Evolutionary conservation across 2,329 filamentous ascomycete genomes (phyloP), one percentile per base, ranked within the genome.

Genomic region (Chalaropsis thielavioides): DNA sequence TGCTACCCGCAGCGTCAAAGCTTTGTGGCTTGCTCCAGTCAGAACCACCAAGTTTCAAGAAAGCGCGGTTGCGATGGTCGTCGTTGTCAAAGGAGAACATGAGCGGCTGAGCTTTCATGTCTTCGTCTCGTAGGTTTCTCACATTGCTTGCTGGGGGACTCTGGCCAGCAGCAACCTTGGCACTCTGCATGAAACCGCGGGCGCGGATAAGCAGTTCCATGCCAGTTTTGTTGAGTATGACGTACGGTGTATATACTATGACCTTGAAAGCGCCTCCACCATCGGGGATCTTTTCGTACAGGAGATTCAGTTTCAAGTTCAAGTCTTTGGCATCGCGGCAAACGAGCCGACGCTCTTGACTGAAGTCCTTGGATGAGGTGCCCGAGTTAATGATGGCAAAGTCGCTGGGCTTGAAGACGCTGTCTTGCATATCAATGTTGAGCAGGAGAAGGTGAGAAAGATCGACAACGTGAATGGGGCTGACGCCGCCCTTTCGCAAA

Each of bases 1-100:
- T 91, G 71, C 92, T 97, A 40, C 94, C 94, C 69, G 99, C 94
- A 22, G 94, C 94, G 72, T 99, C 95, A 71, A 99, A 96, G 80
- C 90, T 96, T 73, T 97, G 92, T 0, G 92, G 90, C 73, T 94
- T 96, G 76, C 94, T 97, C 95, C 94, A 99, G 67, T 86, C 83
- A 0, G 94, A 96, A 64, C 95, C 88, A 4, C 88, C 90, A 49
- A 96, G 84, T 75, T 90, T 95, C 67, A 99, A 78, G 56, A 95
- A 78, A 6, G 90, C 91, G 69, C 94, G 85, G 73, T 99, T 99
- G 70, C 90, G 90, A 70, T 89, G 88, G 71, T 99, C 94, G 69
- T 96, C 89, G 22, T 82, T 90, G 1, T 85, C 83, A 73, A 88
- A 99, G 0, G 94, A 96, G 75, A 97, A 99, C 91, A 99, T 96